Conservation (phyloP, 2,329 filamentous ascomycete genomes). For the Aspergillus felis region DNA sequence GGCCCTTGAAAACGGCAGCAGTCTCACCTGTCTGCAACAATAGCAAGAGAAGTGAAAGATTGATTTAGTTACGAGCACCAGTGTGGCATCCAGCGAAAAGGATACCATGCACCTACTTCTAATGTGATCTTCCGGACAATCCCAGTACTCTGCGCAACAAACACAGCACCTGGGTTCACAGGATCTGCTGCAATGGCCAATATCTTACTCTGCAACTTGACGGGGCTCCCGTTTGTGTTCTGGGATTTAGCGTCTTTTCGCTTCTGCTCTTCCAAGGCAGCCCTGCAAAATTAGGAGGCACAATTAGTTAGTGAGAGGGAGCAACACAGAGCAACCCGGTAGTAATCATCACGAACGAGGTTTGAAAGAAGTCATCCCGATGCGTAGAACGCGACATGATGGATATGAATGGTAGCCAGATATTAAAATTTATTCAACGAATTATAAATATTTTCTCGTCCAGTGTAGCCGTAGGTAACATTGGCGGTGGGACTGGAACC, state of each 20-base stretch:
- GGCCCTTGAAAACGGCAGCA: conserved; percentile 61
- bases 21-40: conserved; percentile 42
- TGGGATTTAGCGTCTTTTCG: conserved; percentile 69
- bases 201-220: conserved; percentile 80
- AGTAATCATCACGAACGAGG: conserved; percentile 59
- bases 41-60: conserved; percentile 5
- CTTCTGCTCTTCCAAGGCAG: conserved; percentile 47
- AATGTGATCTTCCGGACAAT: conserved; percentile 69
- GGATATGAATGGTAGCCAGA: background rate
- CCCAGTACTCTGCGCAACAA: conserved; percentile 84
- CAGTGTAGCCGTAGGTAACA: background rate
- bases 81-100: conserved; percentile 5
- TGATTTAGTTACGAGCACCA: conserved; percentile 10
- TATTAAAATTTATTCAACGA: background rate
- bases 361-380: conserved; percentile 85
- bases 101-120: conserved; percentile 59
- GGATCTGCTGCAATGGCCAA: conserved; percentile 70
- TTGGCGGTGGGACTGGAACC: background rate
- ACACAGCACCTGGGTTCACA: conserved; percentile 58
- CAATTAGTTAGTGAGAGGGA: conserved; percentile 15
- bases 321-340: conserved; percentile 1
- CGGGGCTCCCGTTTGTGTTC: conserved; percentile 79
- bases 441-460: background rate
- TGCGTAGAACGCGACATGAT: conserved; percentile 66
- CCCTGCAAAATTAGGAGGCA: conserved; percentile 28